phyloP scores from a whole-genome alignment of 2,329 filamentous ascomycete genomes.

The Dactylellina cionopaga region DNA sequence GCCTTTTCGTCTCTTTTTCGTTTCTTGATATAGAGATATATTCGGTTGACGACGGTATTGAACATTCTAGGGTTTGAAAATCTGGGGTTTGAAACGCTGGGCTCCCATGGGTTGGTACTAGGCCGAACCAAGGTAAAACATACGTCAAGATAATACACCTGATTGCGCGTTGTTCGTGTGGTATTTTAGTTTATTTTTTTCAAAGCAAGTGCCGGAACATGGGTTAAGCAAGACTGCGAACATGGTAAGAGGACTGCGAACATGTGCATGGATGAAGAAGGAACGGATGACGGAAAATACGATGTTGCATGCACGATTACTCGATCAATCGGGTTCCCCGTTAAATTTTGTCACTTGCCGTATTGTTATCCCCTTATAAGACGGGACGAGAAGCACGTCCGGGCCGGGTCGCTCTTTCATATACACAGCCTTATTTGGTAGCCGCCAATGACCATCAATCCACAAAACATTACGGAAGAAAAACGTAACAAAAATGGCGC shows the following conservation, averaged over 20 bases:
- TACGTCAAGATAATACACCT: neutral
- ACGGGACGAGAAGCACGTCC: slow-evolving; percentile 30
- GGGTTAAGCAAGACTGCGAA: too few species aligned
- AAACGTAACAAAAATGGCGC: slow-evolving; percentile 17
- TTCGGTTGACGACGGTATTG: slow-evolving; percentile 24
- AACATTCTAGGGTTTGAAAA: neutral
- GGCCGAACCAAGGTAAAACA: slow-evolving; percentile 2
- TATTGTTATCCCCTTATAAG: neutral
- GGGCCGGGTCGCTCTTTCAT: slow-evolving; percentile 6
- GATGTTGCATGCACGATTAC: slow-evolving; percentile 3
- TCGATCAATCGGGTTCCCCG: neutral
- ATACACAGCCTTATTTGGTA: neutral
- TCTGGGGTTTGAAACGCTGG: slow-evolving; percentile 36
- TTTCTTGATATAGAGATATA: too few species aligned
- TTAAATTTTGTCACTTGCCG: neutral
- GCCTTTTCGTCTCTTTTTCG: neutral
- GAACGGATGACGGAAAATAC: slow-evolving; percentile 4
- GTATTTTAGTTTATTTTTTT: slow-evolving; percentile 43
- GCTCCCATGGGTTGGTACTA: slow-evolving; percentile 8
- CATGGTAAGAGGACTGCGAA: too few species aligned
- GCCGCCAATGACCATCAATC: neutral
- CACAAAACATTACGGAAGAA: slow-evolving; percentile 29
- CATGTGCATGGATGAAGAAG: too few species aligned
- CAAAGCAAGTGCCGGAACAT: neutral
- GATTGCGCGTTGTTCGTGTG: slow-evolving; percentile 43